phyloP scores from a whole-genome alignment of 345 rosid genomes.

The Eucalyptus paniculata region DNA sequence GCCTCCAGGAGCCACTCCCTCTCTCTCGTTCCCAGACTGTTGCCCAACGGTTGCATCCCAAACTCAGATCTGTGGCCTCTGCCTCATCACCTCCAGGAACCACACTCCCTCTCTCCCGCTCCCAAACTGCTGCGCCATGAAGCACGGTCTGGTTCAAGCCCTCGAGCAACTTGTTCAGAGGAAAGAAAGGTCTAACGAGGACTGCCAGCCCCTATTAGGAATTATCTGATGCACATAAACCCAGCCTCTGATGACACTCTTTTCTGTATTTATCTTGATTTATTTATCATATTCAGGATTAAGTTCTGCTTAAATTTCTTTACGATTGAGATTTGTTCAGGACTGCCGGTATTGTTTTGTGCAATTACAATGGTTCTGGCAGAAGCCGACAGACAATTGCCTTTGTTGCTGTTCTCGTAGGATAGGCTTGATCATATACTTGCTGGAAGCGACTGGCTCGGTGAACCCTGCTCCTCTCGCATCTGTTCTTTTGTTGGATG shows the following conservation, averaged over 20 bases:
- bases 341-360: neutral
- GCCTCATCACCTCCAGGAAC: too few species aligned
- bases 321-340: neutral
- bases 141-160: conserved; percentile 91
- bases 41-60: too few species aligned
- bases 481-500: conserved; percentile 90
- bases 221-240: neutral
- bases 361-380: neutral
- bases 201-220: neutral
- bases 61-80: too few species aligned
- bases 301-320: neutral
- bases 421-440: conserved; percentile 75
- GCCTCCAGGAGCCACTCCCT: too few species aligned
- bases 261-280: neutral
- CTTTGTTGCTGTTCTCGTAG: neutral
- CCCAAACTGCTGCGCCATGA: conserved; percentile 57
- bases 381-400: neutral
- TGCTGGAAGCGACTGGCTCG: conserved; percentile 83
- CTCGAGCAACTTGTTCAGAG: conserved; percentile 83
- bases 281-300: neutral
- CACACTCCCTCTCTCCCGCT: too few species aligned
- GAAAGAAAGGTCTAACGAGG: conserved; percentile 45
- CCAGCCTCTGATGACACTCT: neutral
- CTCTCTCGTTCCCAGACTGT: too few species aligned
- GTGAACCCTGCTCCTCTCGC: conserved; percentile 95